Evolutionary conservation across 164 flowering plant species (phyloP), one percentile per base, ranked within the genome.

Genomic region (Magnolia sinica): DNA sequence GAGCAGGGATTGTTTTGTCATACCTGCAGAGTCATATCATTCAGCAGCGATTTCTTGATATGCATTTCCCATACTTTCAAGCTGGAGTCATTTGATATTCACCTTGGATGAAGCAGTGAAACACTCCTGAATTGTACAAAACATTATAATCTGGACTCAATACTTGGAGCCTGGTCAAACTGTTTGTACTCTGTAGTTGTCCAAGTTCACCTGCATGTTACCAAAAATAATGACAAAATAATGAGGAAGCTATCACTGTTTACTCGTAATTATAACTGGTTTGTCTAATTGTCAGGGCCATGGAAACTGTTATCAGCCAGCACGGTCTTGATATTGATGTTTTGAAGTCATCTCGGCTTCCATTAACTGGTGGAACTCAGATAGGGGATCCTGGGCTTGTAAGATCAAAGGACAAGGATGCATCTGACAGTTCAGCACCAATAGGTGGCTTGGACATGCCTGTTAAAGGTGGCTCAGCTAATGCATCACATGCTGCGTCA

Each of bases 241-340:
- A 65, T n/a, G 8, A 65, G 29, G 29, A 65, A n/a, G 10, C 11
- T 22, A 10, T 24, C 1, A 9, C 20, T 65, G 13, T 22, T 65
- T 65, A 11, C 68, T 52, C 13, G 13, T 10, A 65, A 65, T 5
- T 23, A 9, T 24, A 22, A 22, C 19, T 66, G 69, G n/a, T 22
- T 14, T 55, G 13, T 66, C 16, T 66, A 9, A 66, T 4, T 27
- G 9, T 66, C 73, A 96, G 99, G 97, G 99, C 99, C 50, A 94
- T 96, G 99, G 98, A 96, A 81, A 96, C 99, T 78, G 99, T 96
- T 50, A 88, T 96, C 64, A 87, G 79, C 81, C 96, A 91, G 78
- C 89, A 96, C 77, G 91, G 92, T 82, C 88, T 96, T 81, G 99
- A 96, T 85, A 91, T 96, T 74, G 98, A 92, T 77, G 90, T 88